Percentiles rank a stretch among this genome's conserved stretches.
These are phyloP conservation scores for Waltiozyma sp. DNA, from an alignment of 1,139 yeast genomes.

Conservation along the genomic window DNA sequence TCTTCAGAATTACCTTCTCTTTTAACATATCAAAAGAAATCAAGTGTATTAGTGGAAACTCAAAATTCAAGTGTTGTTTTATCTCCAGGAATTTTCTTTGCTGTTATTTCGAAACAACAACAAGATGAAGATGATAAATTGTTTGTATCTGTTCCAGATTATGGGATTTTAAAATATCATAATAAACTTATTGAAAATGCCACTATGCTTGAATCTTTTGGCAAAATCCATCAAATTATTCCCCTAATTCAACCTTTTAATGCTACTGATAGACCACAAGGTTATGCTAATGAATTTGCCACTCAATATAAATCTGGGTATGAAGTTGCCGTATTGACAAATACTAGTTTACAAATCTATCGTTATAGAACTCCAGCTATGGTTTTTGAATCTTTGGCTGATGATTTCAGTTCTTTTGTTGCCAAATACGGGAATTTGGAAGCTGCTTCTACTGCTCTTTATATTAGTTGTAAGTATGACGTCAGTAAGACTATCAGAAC, in stretches of 20 bases:
- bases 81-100: slow-evolving; percentile 76
- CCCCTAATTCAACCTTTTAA: slow-evolving; percentile 61
- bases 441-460: slow-evolving; percentile 78
- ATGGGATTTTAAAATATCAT: slow-evolving; percentile 67
- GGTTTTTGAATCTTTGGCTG: slow-evolving; percentile 57
- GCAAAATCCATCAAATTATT: slow-evolving; percentile 62
- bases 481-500: slow-evolving; percentile 39
- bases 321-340: slow-evolving; percentile 73
- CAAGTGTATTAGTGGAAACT: slow-evolving; percentile 29
- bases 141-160: slow-evolving; percentile 73
- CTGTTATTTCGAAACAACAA: slow-evolving; percentile 27
- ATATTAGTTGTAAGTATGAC: slow-evolving; percentile 67
- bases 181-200: slow-evolving; percentile 73
- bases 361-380: slow-evolving; percentile 73
- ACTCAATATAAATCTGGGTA: slow-evolving; percentile 61
- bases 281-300: slow-evolving; percentile 75
- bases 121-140: too few relatives aligned
- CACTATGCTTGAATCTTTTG: slow-evolving; percentile 54
- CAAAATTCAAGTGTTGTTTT: slow-evolving; percentile 40
- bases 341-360: slow-evolving; percentile 65
- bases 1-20: slow-evolving; percentile 17
- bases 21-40: slow-evolving; percentile 29
- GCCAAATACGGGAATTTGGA: slow-evolving; percentile 56
- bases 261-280: slow-evolving; percentile 64
- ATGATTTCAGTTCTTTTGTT: slow-evolving; percentile 43